phyloP scores from a whole-genome alignment of 768 basidiomycete genomes.

The Russula compacta region DNA sequence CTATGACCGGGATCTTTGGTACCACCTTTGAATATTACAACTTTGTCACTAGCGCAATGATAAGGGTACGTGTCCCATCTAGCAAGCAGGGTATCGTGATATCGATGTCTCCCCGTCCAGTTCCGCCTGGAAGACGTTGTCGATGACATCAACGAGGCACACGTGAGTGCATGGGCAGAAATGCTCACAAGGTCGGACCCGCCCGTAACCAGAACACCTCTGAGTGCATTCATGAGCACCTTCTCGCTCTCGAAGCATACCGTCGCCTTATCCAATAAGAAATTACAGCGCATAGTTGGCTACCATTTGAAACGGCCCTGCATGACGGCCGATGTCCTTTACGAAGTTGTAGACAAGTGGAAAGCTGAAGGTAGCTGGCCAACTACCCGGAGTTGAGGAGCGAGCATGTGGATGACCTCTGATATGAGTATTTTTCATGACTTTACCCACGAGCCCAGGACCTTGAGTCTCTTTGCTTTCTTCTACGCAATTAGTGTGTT shows the following conservation, averaged over 20 bases:
- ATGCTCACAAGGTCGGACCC: constrained; percentile 68
- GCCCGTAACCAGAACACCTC: constrained; percentile 58
- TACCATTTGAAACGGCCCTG: constrained; percentile 56
- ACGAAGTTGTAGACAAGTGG: constrained; percentile 73
- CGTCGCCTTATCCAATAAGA: constrained; percentile 58
- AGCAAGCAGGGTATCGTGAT: neutral
- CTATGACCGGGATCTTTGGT: constrained; percentile 61
- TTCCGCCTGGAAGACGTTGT: constrained; percentile 59
- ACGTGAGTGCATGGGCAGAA: constrained; percentile 74
- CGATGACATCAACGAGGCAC: constrained; percentile 79
- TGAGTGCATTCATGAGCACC: constrained; percentile 74
- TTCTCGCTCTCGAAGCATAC: constrained; percentile 61
- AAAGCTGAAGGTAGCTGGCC: constrained; percentile 57
- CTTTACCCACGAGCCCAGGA: constrained; percentile 7
- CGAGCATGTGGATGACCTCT: neutral
- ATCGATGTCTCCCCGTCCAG: constrained; percentile 28
- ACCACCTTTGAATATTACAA: constrained; percentile 78
- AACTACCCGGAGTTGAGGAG: constrained; percentile 19
- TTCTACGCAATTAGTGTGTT: neutral
- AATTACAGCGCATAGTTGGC: constrained; percentile 64
- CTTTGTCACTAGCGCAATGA: constrained; percentile 52
- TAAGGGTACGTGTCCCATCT: constrained; percentile 41
- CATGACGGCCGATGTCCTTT: constrained; percentile 51
- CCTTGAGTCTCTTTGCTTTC: constrained; percentile 4
- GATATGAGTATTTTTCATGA: constrained; percentile 14